Conservation (phyloP, 2,329 filamentous ascomycete species). For the Colletotrichum sp. region DNA sequence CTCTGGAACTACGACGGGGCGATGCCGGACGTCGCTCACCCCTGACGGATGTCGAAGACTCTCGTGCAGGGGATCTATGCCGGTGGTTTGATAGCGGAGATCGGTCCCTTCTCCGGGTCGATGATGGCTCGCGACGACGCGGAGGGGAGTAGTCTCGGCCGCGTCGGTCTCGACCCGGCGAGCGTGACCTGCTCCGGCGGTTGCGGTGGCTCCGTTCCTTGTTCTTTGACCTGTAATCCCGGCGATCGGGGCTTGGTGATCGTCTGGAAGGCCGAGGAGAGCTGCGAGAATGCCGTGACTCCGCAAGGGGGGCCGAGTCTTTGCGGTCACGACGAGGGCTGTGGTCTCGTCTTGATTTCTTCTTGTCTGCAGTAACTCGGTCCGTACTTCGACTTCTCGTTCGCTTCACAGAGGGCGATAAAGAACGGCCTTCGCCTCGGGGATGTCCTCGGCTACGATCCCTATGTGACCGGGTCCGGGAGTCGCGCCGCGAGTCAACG, state of each 20-base stretch:
- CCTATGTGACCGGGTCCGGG: slow-evolving; percentile 7
- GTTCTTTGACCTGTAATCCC: neutral
- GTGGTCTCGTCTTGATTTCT: slow-evolving; percentile 9
- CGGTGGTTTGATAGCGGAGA: slow-evolving; percentile 12
- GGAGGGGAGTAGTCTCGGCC: slow-evolving; percentile 7
- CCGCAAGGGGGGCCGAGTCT: neutral
- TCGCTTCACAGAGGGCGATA: slow-evolving; percentile 17
- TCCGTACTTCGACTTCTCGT: slow-evolving; percentile 16
- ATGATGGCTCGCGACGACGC: slow-evolving; percentile 10
- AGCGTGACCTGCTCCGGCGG: slow-evolving; percentile 21
- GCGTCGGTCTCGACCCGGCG: slow-evolving; percentile 4
- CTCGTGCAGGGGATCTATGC: neutral
- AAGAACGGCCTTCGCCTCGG: slow-evolving; percentile 6
- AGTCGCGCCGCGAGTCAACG: slow-evolving; percentile 15
- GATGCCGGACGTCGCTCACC: slow-evolving; percentile 1
- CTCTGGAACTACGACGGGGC: slow-evolving; percentile 8
- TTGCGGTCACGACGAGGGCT: slow-evolving; percentile 16
- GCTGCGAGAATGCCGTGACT: neutral
- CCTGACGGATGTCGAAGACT: slow-evolving; percentile 1
- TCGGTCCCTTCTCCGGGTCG: neutral
- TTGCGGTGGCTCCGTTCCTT: slow-evolving; percentile 10
- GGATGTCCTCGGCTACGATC: slow-evolving; percentile 14
- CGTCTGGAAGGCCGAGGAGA: slow-evolving; percentile 9
- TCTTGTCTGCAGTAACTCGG: neutral
- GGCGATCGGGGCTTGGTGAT: slow-evolving; percentile 1